Evolutionary conservation across 2,329 filamentous ascomycete genomes (phyloP), one percentile per base, ranked within the genome.

Genomic region (Exophiala viscosa): DNA sequence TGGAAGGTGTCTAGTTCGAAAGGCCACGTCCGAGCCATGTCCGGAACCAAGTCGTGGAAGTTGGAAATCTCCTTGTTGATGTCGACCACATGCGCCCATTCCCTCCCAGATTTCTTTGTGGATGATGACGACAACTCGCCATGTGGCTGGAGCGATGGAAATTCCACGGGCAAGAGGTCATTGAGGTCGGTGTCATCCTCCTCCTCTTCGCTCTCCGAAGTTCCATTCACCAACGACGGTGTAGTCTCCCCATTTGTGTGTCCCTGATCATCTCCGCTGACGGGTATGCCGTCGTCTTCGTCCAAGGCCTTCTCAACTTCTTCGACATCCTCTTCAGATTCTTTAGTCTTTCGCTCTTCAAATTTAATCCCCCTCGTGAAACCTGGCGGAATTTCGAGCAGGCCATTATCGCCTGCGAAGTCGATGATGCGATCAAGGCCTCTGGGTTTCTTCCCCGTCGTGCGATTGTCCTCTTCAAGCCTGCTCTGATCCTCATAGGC

Each of bases 81-180:
- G 68, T 99, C 92, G 1, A 99, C 92, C 84, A 99, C 95, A 71
- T 99, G 93, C 46, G 93, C 93, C 92, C 93, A 99, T 73, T 97
- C 90, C 63, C 82, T 86, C 5, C 88, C 87, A 35, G 83, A 83
- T 64, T 87, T 88, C 65, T 85, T 88, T 55, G 84, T 77, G 55
- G 84, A 82, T 7, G 87, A 85, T 46, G 86, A 76, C 15, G 87
- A 80, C 28, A 96, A 81, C 17, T 83, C 80, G n/a, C 85, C 85
- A 65, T 86, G 88, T 8, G 93, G 90, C 61, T 95, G 88, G 5
- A 99, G 70, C 10, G 95, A 88, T 1, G 93, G 91, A 64, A 96
- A 99, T 66, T 99, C 93, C 20, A 96, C 82, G 0, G 93, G 93
- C 0, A 99, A 71, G 5, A 99, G 77, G 40, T 87, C 84, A 66